phyloP scores from a whole-genome alignment of 148 eudicot genomes.

The Cornus suecica region DNA sequence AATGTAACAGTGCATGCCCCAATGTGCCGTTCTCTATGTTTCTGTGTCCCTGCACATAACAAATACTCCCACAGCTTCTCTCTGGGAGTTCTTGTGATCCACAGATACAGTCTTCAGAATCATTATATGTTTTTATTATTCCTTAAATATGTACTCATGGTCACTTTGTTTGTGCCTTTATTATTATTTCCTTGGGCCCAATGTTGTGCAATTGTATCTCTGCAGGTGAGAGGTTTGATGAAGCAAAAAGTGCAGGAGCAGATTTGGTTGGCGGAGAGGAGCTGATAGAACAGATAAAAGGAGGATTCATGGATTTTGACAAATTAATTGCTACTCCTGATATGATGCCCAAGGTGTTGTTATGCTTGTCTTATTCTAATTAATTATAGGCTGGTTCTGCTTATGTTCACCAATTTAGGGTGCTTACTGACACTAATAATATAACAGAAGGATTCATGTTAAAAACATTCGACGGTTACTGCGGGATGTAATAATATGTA shows the following conservation, averaged over 20 bases:
- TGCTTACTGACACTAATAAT: no score
- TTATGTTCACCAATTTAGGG: background rate
- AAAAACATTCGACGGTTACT: no score
- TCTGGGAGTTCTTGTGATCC: background rate
- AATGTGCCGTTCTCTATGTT: background rate
- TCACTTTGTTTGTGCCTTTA: background rate
- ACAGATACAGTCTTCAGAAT: background rate
- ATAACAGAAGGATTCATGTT: no score
- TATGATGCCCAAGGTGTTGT: constrained; percentile 95
- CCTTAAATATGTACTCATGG: background rate
- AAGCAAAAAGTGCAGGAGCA: constrained; percentile 95
- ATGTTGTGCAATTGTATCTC: constrained; percentile 12
- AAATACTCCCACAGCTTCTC: background rate
- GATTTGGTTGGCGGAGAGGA: constrained; percentile 97
- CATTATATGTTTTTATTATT: background rate
- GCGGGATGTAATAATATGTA: no score
- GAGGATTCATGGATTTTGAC: constrained; percentile 95
- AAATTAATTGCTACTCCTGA: constrained; percentile 93
- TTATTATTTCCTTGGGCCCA: background rate
- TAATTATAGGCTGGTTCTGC: constrained; percentile 7
- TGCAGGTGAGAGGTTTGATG: constrained; percentile 89
- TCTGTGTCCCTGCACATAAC: background rate
- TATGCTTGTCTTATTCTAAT: background rate
- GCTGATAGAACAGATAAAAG: constrained; percentile 83
- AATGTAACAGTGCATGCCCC: background rate